Conservation (phyloP, 164 flowering plant genomes). For the Stephania cephalantha region DNA sequence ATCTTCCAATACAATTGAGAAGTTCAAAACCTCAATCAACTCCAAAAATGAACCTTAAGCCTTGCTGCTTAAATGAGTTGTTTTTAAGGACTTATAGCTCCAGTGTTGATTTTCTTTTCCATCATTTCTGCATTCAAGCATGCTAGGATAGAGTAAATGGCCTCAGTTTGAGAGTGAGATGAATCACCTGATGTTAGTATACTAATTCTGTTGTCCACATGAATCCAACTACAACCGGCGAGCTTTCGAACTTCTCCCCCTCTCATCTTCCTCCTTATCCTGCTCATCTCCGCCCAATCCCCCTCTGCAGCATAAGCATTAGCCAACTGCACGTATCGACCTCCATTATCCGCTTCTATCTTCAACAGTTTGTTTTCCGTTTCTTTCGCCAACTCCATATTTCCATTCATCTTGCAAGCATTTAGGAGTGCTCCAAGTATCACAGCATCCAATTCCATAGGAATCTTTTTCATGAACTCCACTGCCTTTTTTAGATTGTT, state of each 20-base stretch:
- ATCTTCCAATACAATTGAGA: no score
- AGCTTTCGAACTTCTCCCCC: slow-evolving; percentile 47
- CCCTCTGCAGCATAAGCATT: slow-evolving; percentile 74
- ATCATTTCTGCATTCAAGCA: slow-evolving; percentile 36
- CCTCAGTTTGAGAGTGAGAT: slow-evolving; percentile 43
- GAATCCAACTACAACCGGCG: slow-evolving; percentile 85
- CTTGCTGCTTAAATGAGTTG: no score
- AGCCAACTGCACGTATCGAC: slow-evolving; percentile 79
- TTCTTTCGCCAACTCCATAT: slow-evolving; percentile 36
- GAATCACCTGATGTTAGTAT: slow-evolving; percentile 54
- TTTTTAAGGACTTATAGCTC: no score
- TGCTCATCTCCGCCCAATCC: slow-evolving; percentile 67
- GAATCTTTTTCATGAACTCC: slow-evolving; percentile 42
- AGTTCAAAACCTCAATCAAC: no score
- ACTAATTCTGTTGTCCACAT: slow-evolving; percentile 38
- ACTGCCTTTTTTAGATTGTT: slow-evolving; percentile 49
- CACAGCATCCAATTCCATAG: slow-evolving; percentile 43
- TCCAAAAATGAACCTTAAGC: no score
- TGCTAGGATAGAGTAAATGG: slow-evolving; percentile 37
- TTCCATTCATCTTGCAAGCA: slow-evolving; percentile 53
- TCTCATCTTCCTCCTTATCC: slow-evolving; percentile 74
- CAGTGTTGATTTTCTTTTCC: not conserved
- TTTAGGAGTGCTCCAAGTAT: slow-evolving; percentile 58
- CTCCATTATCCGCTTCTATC: slow-evolving; percentile 47
- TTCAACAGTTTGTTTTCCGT: slow-evolving; percentile 49